Evolutionary conservation across 1,284 basidiomycete species (phyloP).

Genomic region (Cryptococcus wingfieldii): DNA sequence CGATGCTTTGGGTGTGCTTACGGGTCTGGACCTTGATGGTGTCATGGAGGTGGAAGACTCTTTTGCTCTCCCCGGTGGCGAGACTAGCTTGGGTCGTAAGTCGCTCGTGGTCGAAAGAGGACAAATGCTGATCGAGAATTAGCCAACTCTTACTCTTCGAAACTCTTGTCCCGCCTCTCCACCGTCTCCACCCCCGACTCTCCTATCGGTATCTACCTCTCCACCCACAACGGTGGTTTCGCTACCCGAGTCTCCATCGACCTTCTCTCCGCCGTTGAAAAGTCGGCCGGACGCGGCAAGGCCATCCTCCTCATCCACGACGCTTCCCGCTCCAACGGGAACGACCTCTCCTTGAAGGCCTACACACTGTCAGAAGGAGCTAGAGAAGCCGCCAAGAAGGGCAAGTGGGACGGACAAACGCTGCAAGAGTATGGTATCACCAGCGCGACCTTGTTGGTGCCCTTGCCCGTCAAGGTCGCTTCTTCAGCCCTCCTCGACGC

Average conservation of each 20-base stretch:
- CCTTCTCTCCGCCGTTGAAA: conserved; percentile 68
- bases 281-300: conserved; percentile 61
- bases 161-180: conserved; percentile 41
- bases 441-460: conserved; percentile 82
- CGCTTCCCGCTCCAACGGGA: conserved; percentile 61
- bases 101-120: not conserved
- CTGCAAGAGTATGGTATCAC: conserved; percentile 81
- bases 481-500: conserved; percentile 80
- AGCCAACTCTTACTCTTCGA: conserved; percentile 42
- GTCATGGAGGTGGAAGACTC: conserved; percentile 87
- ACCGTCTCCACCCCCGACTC: conserved; percentile 90
- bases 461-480: conserved; percentile 83
- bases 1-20: conserved; percentile 74
- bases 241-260: conserved; percentile 85
- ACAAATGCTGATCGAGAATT: not conserved
- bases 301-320: conserved; percentile 89
- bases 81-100: conserved; percentile 40
- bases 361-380: conserved; percentile 82
- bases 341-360: conserved; percentile 85
- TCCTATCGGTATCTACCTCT: conserved; percentile 95
- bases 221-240: conserved; percentile 84
- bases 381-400: conserved; percentile 76
- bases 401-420: conserved; percentile 83
- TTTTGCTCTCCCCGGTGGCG: conserved; percentile 66
- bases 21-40: conserved; percentile 89